Conservation (phyloP, 495 filamentous ascomycete genomes). For the Pseudomonodictys pantanalensis region DNA sequence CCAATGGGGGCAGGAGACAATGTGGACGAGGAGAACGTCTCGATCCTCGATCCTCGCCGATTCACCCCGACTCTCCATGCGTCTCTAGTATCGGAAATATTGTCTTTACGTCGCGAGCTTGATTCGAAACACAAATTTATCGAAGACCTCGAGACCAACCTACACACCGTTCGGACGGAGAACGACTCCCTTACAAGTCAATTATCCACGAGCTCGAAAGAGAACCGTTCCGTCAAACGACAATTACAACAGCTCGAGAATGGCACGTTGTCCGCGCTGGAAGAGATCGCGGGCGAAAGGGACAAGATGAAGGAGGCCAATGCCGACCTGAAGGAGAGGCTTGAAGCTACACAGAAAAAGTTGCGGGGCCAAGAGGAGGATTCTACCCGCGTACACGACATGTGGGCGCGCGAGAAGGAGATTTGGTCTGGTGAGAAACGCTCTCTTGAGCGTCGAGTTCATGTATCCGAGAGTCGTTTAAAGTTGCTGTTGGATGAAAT, state of each 20-base stretch:
- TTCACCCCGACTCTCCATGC: conserved; percentile 96
- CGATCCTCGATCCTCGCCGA: conserved; percentile 78
- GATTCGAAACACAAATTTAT: conserved; percentile 83
- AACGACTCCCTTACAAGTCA: conserved; percentile 64
- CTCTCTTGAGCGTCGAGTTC: conserved; percentile 74
- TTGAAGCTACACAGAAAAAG: conserved; percentile 76
- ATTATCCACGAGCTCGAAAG: conserved; percentile 62
- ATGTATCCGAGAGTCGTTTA: conserved; percentile 82
- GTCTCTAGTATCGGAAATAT: conserved; percentile 89
- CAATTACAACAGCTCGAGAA: conserved; percentile 84
- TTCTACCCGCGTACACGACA: conserved; percentile 65
- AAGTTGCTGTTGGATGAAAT: conserved; percentile 82
- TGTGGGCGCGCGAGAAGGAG: conserved; percentile 80
- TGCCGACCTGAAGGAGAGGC: conserved; percentile 69
- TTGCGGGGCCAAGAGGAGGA: conserved; percentile 81
- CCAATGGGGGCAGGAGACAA: conserved; percentile 43
- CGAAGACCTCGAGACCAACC: conserved; percentile 71
- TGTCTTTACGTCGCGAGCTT: conserved; percentile 79
- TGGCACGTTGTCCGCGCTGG: conserved; percentile 77
- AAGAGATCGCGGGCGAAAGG: conserved; percentile 77
- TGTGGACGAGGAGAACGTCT: conserved; percentile 67
- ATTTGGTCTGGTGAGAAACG: conserved; percentile 78
- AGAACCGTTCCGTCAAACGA: conserved; percentile 75
- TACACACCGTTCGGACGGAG: conserved; percentile 69
- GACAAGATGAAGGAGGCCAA: conserved; percentile 77